Evolutionary conservation across 2,329 filamentous ascomycete species (phyloP).

Genomic region (Amauroascus verrucosus): DNA sequence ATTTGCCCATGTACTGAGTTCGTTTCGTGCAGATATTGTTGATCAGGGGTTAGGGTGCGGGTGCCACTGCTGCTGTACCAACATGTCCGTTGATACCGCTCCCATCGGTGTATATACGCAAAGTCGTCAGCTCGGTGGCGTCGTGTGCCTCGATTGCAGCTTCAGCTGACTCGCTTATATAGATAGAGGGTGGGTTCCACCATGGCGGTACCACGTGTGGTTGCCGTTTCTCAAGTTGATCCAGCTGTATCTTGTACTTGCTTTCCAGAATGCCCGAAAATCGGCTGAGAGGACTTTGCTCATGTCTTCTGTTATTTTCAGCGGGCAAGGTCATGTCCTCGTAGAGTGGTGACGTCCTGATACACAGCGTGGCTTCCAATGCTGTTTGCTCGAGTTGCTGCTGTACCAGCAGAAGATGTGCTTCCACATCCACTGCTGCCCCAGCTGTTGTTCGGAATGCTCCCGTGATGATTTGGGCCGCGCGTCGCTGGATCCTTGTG

Average conservation of each 20-base stretch:
- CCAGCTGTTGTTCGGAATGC: conserved; percentile 20
- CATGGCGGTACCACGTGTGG: not conserved
- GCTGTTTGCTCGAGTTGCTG: conserved; percentile 20
- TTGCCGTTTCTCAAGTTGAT: not conserved
- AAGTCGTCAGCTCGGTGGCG: not conserved
- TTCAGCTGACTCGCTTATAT: not conserved
- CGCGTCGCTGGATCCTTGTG: conserved; percentile 18
- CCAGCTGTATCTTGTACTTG: not conserved
- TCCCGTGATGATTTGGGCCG: conserved; percentile 23
- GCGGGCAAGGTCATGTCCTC: conserved; percentile 13
- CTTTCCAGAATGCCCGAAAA: not conserved
- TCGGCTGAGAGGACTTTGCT: not conserved
- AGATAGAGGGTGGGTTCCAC: not conserved
- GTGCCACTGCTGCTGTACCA: conserved; percentile 22
- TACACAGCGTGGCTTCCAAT: conserved; percentile 19
- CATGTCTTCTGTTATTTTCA: not conserved
- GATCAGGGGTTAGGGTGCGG: conserved; percentile 7
- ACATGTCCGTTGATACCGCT: conserved; percentile 23
- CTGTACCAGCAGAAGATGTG: conserved; percentile 20
- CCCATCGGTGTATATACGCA: conserved; percentile 19
- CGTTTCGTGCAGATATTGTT: conserved; percentile 1
- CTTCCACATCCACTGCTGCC: conserved; percentile 19
- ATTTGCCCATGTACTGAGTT: conserved; percentile 14
- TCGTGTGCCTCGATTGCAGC: conserved; percentile 17
- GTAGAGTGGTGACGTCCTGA: conserved; percentile 15